These are phyloP conservation scores for Skeletonema marinoi DNA, from an alignment of 108 stramenopile species.

Conservation along the genomic window DNA sequence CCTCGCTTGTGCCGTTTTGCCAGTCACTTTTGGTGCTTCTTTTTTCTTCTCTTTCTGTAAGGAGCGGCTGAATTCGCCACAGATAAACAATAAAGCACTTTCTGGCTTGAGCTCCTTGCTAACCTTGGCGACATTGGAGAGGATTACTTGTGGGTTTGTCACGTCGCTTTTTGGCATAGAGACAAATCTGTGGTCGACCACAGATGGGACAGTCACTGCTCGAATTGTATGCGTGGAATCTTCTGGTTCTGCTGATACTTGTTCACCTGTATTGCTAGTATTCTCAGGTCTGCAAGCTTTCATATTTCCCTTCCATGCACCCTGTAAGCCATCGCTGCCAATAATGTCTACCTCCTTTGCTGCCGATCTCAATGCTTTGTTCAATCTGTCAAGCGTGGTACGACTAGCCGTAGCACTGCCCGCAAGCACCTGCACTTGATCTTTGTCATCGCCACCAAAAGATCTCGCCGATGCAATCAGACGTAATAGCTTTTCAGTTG, in stretches of 20 bases:
- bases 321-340: slow-evolving; percentile 33
- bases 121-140: slow-evolving; percentile 43
- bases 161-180: slow-evolving; percentile 33
- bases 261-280: slow-evolving; percentile 6
- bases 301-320: slow-evolving; percentile 47
- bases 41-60: slow-evolving; percentile 40
- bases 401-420: slow-evolving; percentile 67
- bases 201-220: slow-evolving; percentile 58
- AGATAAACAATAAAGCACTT: slow-evolving; percentile 59
- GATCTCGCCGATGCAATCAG: slow-evolving; percentile 41
- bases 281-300: slow-evolving; percentile 50
- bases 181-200: slow-evolving; percentile 54
- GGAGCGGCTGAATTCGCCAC: slow-evolving; percentile 59
- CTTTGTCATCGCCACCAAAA: slow-evolving; percentile 16
- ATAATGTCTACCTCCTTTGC: slow-evolving; percentile 38
- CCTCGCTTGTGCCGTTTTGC: slow-evolving; percentile 35
- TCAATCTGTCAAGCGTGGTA: slow-evolving; percentile 54
- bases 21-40: slow-evolving; percentile 26
- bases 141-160: slow-evolving; percentile 25
- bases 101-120: slow-evolving; percentile 16
- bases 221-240: slow-evolving; percentile 47
- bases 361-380: slow-evolving; percentile 50
- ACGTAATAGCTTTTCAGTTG: slow-evolving; percentile 49
- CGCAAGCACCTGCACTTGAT: slow-evolving; percentile 42
- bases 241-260: neutral